Base-by-base conservation (phyloP, 2,329 filamentous ascomycete species). In the Diaporthe sp. region DNA sequence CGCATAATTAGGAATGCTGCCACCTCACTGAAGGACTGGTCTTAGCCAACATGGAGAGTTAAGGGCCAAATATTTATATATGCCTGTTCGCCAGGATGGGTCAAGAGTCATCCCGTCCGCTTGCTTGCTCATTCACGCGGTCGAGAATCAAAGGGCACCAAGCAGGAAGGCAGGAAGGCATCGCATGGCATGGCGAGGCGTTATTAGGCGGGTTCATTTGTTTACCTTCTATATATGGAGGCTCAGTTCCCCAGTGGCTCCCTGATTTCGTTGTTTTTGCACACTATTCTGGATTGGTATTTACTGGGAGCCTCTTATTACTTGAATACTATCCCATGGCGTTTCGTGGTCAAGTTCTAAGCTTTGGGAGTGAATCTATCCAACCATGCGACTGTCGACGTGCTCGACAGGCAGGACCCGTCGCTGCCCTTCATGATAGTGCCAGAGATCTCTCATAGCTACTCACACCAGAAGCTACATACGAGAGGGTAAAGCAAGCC, bases 1-100 rank as follows among this genome's bases (percentile, higher is more conserved):
- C 85, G 84, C 15, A 91, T 94, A 61, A 84, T 98, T 71, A 86
- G 85, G 70, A 83, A 85, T 68, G 94, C 95, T 39, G 90, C 88
- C 22, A 53, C 42, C 44, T 39, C 74, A 3, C 72, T 75, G 39
- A 61, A 19, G 68, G 35, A 63, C 27, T 75, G 74, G 74, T 63
- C 70, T 53, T 63, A 55, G 47, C 53, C 22, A 27, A 32, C n/a
- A 13, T 8, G 5, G 50, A n/a, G 25, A 30, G 51, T 13, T 10
- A 27, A n/a, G 32, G 53, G 4, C 2, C 30, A 55, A n/a, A 35
- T 53, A 15, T 55, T n/a, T n/a, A 50, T 42, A 51, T 25, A 42
- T 47, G 30, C 22, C 42, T 44, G 42, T 8, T 25, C n/a, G 37
- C 39, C 22, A n/a, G 13, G 53, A 53, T 13, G 30, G 17, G 42